Conservation (phyloP, 129 eudicot species). For the sunflower (Helianthus annuus) region HanXRQr2.0-SUNRISE NC_035446.2:109089699-109090198, state of each 20-base stretch:
- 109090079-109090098: constrained; percentile 17
- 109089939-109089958: constrained; percentile 24
- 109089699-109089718: constrained; percentile 45
- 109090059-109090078: constrained; percentile 32
- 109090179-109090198: no score
- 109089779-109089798: constrained; percentile 42
- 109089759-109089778: constrained; percentile 40
- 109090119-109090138: no score
- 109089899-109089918: constrained; percentile 19
- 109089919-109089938: constrained; percentile 9
- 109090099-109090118: not conserved
- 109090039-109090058: constrained; percentile 33
- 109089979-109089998: constrained; percentile 38
- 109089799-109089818: constrained; percentile 35
- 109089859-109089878: constrained; percentile 40
- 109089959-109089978: constrained; percentile 14
- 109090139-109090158: no score
- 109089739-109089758: constrained; percentile 45
- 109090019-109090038: constrained; percentile 36
- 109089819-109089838: constrained; percentile 38
- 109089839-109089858: constrained; percentile 40
- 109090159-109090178: no score
- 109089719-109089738: constrained; percentile 46
- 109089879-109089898: constrained; percentile 40
- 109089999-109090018: constrained; percentile 38